Base-by-base conservation (phyloP, 23 red algal species). In the Gracilariopsis chorda region DNA sequence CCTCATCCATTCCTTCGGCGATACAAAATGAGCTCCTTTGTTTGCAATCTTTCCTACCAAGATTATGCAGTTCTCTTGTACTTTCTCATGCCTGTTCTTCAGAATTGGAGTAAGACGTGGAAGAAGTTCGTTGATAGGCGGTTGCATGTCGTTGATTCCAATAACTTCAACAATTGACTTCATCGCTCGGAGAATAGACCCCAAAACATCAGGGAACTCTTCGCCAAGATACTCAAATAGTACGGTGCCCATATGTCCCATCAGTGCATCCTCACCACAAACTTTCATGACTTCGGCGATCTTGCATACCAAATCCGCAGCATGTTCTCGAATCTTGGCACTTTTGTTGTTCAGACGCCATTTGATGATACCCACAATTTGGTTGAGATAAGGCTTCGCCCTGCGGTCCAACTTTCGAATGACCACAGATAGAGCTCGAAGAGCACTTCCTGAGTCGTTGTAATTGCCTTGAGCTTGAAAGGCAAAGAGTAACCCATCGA, bases 41-140 rank as follows among this genome's bases (percentile, higher is more conserved):
- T 83, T 76, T 25, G 97, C 97, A 78, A 99, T 95, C 27, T 73
- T 80, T 1, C 90, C 93, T 14, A 99, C 93, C n/a, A 99, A 59
- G 36, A 88, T 68, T 51, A 98, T 98, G 32, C 90, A 93, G 29
- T 98, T 98, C 90, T 98, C 95, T 75, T 98, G 95, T 42, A 98
- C 95, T 16, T 90, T 89, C 64, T 98, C 95, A 42, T 98, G 95
- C 24, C 93, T 55, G 49, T 95, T 98, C 51, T 95, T 95, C 49
- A 99, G 53, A 57, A 99, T 94, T 11, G 93, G 97, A 24, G 90
- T 94, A 45, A 99, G 56, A 13, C 97, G 85, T 13, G 97, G 90
- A 36, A 99, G 80, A 36, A 99, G 88, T 39, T 96, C 97, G 52
- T 82, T 90, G 40, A 95, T 81, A 7, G 96, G 96, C 0, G 93